Conservation (phyloP, 345 rosid genomes). For the Hypericum androsaemum region DNA sequence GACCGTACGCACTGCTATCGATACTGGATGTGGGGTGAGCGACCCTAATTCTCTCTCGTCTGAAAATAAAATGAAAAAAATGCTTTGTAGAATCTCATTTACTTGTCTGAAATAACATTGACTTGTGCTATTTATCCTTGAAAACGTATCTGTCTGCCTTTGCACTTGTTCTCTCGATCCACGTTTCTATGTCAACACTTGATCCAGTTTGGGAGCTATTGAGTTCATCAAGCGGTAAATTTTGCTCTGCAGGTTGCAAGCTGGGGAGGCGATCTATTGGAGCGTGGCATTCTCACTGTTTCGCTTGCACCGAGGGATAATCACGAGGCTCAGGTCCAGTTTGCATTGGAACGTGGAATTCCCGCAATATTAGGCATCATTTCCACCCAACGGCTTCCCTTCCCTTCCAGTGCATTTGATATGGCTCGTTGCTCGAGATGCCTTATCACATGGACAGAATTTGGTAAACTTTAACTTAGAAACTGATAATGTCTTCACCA, state of each 20-base stretch:
- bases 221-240: background rate
- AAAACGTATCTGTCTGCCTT: too few species aligned
- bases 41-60: too few species aligned
- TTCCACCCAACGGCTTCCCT: constrained; percentile 91
- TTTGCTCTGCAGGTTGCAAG: constrained; percentile 69
- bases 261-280: constrained; percentile 97
- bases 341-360: constrained; percentile 95
- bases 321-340: constrained; percentile 99
- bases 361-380: constrained; percentile 98
- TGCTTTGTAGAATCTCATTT: too few species aligned
- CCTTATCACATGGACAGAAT: constrained; percentile 99
- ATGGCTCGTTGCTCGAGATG: constrained; percentile 99
- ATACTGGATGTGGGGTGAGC: constrained; percentile 97
- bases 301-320: constrained; percentile 98
- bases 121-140: background rate
- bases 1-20: constrained; percentile 81
- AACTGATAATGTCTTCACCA: background rate
- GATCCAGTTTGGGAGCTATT: too few species aligned
- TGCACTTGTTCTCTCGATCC: too few species aligned
- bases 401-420: constrained; percentile 93
- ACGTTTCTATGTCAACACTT: too few species aligned
- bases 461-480: too few species aligned
- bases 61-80: too few species aligned
- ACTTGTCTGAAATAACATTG: background rate
- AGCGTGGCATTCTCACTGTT: constrained; percentile 75